Percentiles rank a stretch among this genome's conserved stretches.
These are phyloP conservation scores for Rehmannia glutinosa DNA, from an alignment of 257 asterid genomes.

Conservation along the genomic window DNA sequence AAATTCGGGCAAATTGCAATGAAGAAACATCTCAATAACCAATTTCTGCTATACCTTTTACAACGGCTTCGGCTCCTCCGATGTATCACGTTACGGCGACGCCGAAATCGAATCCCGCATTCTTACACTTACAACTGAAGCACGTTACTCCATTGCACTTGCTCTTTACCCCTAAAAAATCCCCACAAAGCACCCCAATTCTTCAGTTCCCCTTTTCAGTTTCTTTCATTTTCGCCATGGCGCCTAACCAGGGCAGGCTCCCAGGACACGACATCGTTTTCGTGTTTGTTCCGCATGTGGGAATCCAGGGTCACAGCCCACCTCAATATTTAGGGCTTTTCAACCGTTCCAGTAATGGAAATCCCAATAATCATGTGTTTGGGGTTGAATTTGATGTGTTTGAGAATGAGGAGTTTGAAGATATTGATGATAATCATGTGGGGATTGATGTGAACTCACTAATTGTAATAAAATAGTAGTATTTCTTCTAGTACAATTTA, in stretches of 20 bases:
- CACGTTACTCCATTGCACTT: slow-evolving; percentile 36
- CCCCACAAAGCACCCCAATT: slow-evolving; percentile 19
- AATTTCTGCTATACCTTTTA: too few relatives aligned
- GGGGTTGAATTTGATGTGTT: slow-evolving; percentile 49
- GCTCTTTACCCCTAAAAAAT: slow-evolving; percentile 36
- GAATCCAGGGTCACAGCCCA: slow-evolving; percentile 30
- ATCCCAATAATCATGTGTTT: slow-evolving; percentile 30
- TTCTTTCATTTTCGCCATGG: slow-evolving; percentile 50
- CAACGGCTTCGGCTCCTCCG: slow-evolving; percentile 37
- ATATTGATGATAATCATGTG: slow-evolving; percentile 33
- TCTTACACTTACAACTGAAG: slow-evolving; percentile 30
- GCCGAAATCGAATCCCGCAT: slow-evolving; percentile 36
- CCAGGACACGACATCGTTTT: slow-evolving; percentile 51
- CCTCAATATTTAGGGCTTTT: slow-evolving; percentile 38
- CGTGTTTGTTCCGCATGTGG: slow-evolving; percentile 34
- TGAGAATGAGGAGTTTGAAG: slow-evolving; percentile 38
- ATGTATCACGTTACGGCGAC: slow-evolving; percentile 33
- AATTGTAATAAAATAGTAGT: too few relatives aligned
- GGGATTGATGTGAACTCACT: too few relatives aligned
- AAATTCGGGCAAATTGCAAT: too few relatives aligned
- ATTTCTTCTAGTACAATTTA: too few relatives aligned
- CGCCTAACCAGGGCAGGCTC: slow-evolving; percentile 21
- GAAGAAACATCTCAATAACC: too few relatives aligned
- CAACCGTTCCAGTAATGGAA: slow-evolving; percentile 26
- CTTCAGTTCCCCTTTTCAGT: slow-evolving; percentile 41